Evolutionary conservation across 1,139 yeast species (phyloP), one percentile per base, ranked within the genome.

Genomic region (Chernovozyma aurita): DNA sequence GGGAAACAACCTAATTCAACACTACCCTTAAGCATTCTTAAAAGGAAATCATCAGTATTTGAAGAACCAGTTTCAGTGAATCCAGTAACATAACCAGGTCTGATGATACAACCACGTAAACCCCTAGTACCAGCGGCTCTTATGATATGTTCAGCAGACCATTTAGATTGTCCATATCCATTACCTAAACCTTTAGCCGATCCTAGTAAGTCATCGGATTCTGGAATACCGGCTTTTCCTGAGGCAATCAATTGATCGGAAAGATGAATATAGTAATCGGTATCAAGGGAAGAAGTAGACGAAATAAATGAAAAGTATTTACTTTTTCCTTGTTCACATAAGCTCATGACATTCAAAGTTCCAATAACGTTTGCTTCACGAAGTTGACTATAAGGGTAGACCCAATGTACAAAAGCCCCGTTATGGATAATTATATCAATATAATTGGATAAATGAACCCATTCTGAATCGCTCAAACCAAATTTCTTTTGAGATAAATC

Each of bases 341-440:
- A 62, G 51, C 80, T 81, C 76, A 94, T 67, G 9, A 88, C 88
- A 50, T 90, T 85, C 43, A 90, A 65, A 0, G 97, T 85, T 35
- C 95, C 81, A 43, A 90, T 65, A 26, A 94, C 98, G 55, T 94
- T 94, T 28, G 98, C 95, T 43, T 87, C 96, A 50, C 97, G 78
- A 49, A 94, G 70, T 50, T 85, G 86, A 35, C 84, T 66, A 61
- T 94, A 94, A 30, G 97, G 98, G 57, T 85, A 92, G 3, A 90
- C 96, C 99, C 99, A 94, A 61, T 94, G 98, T 30, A 94, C 99
- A 44, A 90, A 71, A 4, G 98, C 99, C 65, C 97, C 98, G 52
- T 94, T 94, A 61, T 94, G 99, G 43, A 94, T 77, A 35, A 94
- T 80, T 4, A 84, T 82, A 58, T 94, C 98, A 40, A 90, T 69